Evolutionary conservation across 2,329 filamentous ascomycete genomes (phyloP).

Genomic region (Curvularia sp.): DNA sequence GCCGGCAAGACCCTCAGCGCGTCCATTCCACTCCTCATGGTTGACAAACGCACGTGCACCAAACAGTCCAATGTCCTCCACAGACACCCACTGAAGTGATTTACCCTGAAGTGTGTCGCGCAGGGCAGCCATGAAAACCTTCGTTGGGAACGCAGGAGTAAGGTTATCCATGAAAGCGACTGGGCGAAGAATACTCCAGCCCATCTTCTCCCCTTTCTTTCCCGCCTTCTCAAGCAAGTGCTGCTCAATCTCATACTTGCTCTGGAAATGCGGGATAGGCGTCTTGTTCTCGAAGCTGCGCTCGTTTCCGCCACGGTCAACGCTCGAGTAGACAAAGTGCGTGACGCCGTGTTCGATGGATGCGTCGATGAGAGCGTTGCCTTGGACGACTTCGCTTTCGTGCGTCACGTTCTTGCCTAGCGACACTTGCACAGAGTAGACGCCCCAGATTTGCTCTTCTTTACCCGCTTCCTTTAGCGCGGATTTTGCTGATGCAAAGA

Average conservation of each 20-base stretch:
- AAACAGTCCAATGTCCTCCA: conserved; percentile 61
- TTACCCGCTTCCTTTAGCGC: conserved; percentile 44
- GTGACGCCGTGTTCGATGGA: conserved; percentile 62
- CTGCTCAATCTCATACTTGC: conserved; percentile 67
- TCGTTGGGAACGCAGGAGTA: conserved; percentile 55
- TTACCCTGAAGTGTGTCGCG: conserved; percentile 52
- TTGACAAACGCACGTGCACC: conserved; percentile 59
- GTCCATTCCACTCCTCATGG: conserved; percentile 54
- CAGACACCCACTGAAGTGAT: conserved; percentile 50
- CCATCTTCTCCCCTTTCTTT: conserved; percentile 56
- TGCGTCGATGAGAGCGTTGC: conserved; percentile 65
- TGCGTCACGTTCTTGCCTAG: conserved; percentile 52
- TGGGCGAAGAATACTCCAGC: conserved; percentile 68
- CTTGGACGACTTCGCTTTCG: conserved; percentile 61
- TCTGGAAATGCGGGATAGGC: conserved; percentile 66
- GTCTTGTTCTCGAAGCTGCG: conserved; percentile 57
- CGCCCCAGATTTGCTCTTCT: conserved; percentile 60
- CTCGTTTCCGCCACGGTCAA: conserved; percentile 67
- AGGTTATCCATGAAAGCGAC: conserved; percentile 70
- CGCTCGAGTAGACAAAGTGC: conserved; percentile 69
- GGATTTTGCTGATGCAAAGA: conserved; percentile 58
- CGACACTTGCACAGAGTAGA: conserved; percentile 67
- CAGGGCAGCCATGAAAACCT: conserved; percentile 57
- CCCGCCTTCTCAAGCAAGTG: conserved; percentile 61
- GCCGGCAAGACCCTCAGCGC: conserved; percentile 59